Conservation (phyloP, 352 stramenopile species). For the Albugo laibachii region DNA sequence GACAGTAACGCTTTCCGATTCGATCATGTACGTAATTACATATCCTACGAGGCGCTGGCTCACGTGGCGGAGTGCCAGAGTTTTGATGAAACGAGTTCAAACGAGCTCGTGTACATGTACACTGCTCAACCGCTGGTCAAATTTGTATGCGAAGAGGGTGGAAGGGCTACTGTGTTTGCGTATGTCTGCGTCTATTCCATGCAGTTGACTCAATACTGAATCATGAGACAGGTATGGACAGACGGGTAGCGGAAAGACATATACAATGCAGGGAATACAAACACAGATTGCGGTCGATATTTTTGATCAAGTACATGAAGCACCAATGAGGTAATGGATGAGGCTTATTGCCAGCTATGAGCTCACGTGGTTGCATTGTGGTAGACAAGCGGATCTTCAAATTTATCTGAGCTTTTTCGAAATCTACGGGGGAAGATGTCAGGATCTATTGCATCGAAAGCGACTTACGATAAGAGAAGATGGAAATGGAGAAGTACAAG, state of each 20-base stretch:
- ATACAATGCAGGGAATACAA: conserved; percentile 86
- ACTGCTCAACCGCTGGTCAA: conserved; percentile 85
- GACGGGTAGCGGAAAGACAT: conserved; percentile 85
- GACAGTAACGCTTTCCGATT: conserved; percentile 92
- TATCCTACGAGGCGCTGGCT: background rate
- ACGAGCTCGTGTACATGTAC: conserved; percentile 86
- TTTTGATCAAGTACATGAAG: conserved; percentile 49
- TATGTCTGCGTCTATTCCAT: conserved; percentile 24
- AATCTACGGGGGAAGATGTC: conserved; percentile 92
- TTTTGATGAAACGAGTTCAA: conserved; percentile 86
- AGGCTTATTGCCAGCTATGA: background rate
- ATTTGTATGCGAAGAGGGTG: conserved; percentile 84
- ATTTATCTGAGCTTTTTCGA: conserved; percentile 92
- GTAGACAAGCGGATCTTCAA: conserved; percentile 36
- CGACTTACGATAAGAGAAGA: conserved; percentile 88
- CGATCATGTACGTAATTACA: conserved; percentile 25
- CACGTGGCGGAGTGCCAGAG: conserved; percentile 24
- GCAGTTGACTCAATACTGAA: background rate
- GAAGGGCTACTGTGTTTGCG: conserved; percentile 91
- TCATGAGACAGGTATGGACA: conserved; percentile 54
- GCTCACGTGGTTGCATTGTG: background rate
- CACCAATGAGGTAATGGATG: conserved; percentile 12
- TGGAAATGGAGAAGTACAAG: conserved; percentile 85
- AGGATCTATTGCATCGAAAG: conserved; percentile 85
- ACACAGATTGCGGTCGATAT: conserved; percentile 52